A percentile compares a stretch with the other conserved stretches of the same genome.
Conservation (phyloP, 2,329 filamentous ascomycete genomes). For the Penicillium sp. region DNA sequence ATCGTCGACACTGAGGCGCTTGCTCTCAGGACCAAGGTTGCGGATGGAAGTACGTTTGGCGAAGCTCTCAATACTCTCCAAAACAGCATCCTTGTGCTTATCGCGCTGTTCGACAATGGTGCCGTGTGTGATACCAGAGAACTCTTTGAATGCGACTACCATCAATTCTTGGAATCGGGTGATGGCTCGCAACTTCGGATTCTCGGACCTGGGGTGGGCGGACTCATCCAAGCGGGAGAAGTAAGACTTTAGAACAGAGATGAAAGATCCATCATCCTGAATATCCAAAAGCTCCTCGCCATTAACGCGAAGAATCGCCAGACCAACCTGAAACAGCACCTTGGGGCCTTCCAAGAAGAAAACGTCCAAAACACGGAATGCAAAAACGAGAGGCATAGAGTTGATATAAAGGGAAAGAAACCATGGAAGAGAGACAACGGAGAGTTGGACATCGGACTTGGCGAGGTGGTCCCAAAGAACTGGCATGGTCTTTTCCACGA, state of each 20-base stretch:
- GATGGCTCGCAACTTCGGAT: constrained; percentile 86
- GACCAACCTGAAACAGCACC: constrained; percentile 90
- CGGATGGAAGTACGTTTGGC: constrained; percentile 94
- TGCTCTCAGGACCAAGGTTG: constrained; percentile 93
- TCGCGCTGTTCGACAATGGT: constrained; percentile 83
- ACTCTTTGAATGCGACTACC: constrained; percentile 99
- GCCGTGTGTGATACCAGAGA: constrained; percentile 88
- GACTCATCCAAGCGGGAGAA: constrained; percentile 92
- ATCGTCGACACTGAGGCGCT: constrained; percentile 78
- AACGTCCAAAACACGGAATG: constrained; percentile 91
- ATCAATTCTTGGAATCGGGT: constrained; percentile 97
- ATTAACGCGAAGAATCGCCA: constrained; percentile 96
- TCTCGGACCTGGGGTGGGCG: constrained; percentile 91
- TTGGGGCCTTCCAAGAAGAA: constrained; percentile 98
- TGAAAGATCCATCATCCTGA: constrained; percentile 90
- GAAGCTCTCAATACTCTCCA: constrained; percentile 95
- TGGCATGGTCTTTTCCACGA: constrained; percentile 99
- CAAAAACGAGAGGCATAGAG: constrained; percentile 97
- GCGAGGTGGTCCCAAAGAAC: constrained; percentile 97
- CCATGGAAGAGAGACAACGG: constrained; percentile 95
- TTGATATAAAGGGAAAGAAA: constrained; percentile 98
- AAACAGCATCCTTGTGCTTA: constrained; percentile 89
- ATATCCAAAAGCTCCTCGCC: constrained; percentile 93
- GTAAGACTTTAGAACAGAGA: constrained; percentile 91
- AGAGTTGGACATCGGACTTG: constrained; percentile 93